These are phyloP conservation scores for Leccinum broughii DNA, from an alignment of 768 basidiomycete species.

Conservation along the genomic window DNA sequence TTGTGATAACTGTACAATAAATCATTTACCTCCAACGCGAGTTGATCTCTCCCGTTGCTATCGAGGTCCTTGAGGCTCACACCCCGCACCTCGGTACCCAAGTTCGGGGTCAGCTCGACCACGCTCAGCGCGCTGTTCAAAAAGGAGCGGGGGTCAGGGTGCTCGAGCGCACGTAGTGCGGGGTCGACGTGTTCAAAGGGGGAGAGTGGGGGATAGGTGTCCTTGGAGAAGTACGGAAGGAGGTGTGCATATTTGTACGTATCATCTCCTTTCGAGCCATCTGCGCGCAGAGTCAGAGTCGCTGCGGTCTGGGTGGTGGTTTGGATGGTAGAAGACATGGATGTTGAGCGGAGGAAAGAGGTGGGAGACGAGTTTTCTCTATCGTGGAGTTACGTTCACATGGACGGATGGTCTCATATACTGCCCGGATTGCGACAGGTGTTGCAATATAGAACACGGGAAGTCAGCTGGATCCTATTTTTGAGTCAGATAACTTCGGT, in stretches of 20 bases:
- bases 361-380: neutral
- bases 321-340: slow-evolving; percentile 11
- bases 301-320: slow-evolving; percentile 12
- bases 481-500: no score
- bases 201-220: slow-evolving; percentile 63
- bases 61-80: slow-evolving; percentile 64
- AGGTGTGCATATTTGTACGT: slow-evolving; percentile 67
- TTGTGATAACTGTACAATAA: slow-evolving; percentile 3
- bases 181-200: slow-evolving; percentile 81
- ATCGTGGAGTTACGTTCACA: neutral
- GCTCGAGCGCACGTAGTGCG: slow-evolving; percentile 63
- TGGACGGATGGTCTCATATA: neutral
- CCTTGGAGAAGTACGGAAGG: slow-evolving; percentile 63
- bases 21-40: slow-evolving; percentile 61
- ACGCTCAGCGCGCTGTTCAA: slow-evolving; percentile 58
- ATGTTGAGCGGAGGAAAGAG: neutral
- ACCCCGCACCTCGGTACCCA: slow-evolving; percentile 75
- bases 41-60: slow-evolving; percentile 60
- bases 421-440: no score
- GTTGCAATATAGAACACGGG: no score
- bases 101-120: slow-evolving; percentile 66
- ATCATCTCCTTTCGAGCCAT: slow-evolving; percentile 9
- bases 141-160: slow-evolving; percentile 68
- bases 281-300: slow-evolving; percentile 8
- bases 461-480: no score